These are phyloP conservation scores for Phytopythium cucurbitacearum DNA, from an alignment of 352 stramenopile species.

Conservation along the genomic window DNA sequence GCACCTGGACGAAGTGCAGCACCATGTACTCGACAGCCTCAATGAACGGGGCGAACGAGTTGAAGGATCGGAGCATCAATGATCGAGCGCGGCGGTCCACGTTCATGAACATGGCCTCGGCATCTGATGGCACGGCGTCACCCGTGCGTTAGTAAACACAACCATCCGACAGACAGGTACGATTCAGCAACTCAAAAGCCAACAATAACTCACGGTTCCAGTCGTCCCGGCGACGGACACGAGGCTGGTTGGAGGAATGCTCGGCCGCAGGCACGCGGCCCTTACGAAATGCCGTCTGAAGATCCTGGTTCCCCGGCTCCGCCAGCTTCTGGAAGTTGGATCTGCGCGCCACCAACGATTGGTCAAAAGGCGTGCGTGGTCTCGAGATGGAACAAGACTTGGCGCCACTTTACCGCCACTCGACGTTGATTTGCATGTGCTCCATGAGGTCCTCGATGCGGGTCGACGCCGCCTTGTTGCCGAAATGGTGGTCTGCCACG, in stretches of 20 bases:
- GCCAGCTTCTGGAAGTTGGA: constrained; percentile 85
- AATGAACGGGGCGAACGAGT: constrained; percentile 64
- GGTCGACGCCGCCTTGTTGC: constrained; percentile 65
- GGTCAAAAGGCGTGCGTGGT: not conserved
- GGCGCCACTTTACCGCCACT: constrained; percentile 52
- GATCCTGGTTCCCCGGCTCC: constrained; percentile 64
- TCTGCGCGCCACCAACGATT: constrained; percentile 15
- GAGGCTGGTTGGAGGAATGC: constrained; percentile 27
- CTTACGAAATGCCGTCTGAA: constrained; percentile 73
- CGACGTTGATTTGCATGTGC: constrained; percentile 84
- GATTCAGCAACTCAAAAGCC: not conserved
- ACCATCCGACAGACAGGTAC: not conserved
- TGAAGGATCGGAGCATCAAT: constrained; percentile 66
- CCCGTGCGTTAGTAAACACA: no score
- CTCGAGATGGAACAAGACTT: not conserved
- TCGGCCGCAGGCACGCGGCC: constrained; percentile 32
- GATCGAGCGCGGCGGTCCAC: constrained; percentile 70
- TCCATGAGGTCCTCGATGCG: constrained; percentile 82
- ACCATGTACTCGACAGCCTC: constrained; percentile 75
- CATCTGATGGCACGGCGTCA: constrained; percentile 26
- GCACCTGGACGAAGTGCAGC: constrained; percentile 82
- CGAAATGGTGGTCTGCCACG: constrained; percentile 72
- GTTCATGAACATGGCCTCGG: constrained; percentile 73
- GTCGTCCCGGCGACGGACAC: constrained; percentile 50
- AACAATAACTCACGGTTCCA: constrained; percentile 52